These are phyloP conservation scores for Ustilago xerochloae DNA, from an alignment of 1,284 basidiomycete species.

Conservation along the genomic window DNA sequence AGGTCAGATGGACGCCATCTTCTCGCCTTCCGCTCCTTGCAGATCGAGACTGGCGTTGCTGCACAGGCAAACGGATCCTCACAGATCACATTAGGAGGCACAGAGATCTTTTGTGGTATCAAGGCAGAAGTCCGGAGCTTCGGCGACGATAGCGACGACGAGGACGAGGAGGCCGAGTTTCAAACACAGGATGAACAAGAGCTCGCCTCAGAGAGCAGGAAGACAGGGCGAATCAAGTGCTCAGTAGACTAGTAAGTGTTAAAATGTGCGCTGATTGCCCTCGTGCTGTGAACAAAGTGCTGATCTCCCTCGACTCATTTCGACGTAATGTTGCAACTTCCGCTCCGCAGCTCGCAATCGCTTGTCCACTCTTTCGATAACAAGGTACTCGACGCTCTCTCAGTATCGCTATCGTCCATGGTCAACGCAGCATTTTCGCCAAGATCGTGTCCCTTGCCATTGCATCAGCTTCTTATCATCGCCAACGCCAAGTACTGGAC, in stretches of 20 bases:
- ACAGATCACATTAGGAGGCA: constrained; percentile 53
- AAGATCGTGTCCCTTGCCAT: constrained; percentile 41
- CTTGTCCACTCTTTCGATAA: constrained; percentile 45
- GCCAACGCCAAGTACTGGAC: constrained; percentile 60
- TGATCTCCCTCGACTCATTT: too few species aligned
- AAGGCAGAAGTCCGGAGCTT: constrained; percentile 57
- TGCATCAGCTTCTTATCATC: constrained; percentile 55
- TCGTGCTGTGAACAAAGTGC: too few species aligned
- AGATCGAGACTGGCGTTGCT: constrained; percentile 45
- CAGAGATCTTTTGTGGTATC: constrained; percentile 60
- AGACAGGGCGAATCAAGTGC: constrained; percentile 47
- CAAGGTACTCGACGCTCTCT: constrained; percentile 35
- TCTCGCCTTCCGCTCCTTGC: constrained; percentile 52
- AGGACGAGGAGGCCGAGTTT: constrained; percentile 40
- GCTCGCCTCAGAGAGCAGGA: constrained; percentile 28
- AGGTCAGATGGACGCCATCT: constrained; percentile 54
- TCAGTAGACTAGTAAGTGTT: constrained; percentile 44
- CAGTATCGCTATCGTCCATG: constrained; percentile 45
- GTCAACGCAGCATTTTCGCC: constrained; percentile 45
- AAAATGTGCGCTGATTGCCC: neutral
- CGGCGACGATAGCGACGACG: constrained; percentile 40
- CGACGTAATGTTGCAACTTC: too few species aligned
- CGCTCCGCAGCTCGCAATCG: constrained; percentile 34
- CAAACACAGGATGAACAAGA: constrained; percentile 47
- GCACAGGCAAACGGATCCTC: constrained; percentile 60